Conservation (phyloP, 495 filamentous ascomycete species). For the Acidomyces sp. region DNA sequence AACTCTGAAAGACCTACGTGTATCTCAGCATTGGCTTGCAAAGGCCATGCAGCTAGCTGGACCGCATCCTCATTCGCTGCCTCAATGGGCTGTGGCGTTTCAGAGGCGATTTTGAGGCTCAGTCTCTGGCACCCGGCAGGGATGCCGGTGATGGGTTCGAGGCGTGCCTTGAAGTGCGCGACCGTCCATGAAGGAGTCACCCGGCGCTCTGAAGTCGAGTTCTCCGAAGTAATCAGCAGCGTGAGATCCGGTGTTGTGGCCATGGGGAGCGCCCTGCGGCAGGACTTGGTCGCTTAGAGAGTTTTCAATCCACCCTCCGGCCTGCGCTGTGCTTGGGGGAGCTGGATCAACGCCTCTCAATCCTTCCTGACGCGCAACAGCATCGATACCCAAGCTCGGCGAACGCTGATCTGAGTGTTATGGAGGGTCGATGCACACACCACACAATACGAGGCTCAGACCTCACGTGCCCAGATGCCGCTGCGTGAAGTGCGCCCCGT, state of each 20-base stretch:
- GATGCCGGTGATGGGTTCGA: conserved; percentile 88
- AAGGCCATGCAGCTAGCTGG: conserved; percentile 45
- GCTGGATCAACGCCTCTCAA: too few species aligned
- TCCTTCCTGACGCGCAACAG: too few species aligned
- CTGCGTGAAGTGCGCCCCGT: background rate
- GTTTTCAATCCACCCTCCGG: too few species aligned
- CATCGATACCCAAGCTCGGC: too few species aligned
- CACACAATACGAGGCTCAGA: too few species aligned
- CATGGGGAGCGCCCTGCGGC: conserved; percentile 3
- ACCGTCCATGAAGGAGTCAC: conserved; percentile 90
- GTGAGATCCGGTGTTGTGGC: conserved; percentile 50
- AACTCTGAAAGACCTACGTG: conserved; percentile 42
- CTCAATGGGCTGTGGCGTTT: conserved; percentile 42
- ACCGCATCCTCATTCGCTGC: conserved; percentile 55
- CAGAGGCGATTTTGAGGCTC: conserved; percentile 44
- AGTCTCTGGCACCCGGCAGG: conserved; percentile 69
- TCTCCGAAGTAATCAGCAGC: conserved; percentile 67
- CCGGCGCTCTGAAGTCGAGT: conserved; percentile 66
- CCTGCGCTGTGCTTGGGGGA: too few species aligned
- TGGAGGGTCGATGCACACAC: too few species aligned
- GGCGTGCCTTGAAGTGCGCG: conserved; percentile 67
- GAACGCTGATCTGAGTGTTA: too few species aligned
- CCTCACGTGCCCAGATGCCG: background rate
- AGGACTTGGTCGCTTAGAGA: background rate
- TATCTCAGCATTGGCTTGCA: conserved; percentile 62